Percentiles rank a stretch among this genome's conserved stretches.
These are phyloP conservation scores for Raddia distichophylla DNA, from an alignment of 176 grass and related monocot species.

Conservation along the genomic window DNA sequence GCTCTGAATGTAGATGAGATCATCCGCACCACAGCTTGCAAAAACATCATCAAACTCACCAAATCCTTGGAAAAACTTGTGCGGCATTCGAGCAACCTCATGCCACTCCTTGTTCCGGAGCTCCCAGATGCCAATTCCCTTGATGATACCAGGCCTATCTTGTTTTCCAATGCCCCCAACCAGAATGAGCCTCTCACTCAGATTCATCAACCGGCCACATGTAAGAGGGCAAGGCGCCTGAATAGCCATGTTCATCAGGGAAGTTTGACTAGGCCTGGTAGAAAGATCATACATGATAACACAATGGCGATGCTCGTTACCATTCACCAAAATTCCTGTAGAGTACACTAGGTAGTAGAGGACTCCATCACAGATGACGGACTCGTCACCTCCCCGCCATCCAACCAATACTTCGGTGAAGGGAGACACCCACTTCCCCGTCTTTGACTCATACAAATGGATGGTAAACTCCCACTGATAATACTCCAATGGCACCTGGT, in stretches of 20 bases:
- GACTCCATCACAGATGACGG: constrained; percentile 83
- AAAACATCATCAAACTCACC: constrained; percentile 89
- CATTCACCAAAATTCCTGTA: constrained; percentile 56
- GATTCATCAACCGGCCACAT: constrained; percentile 80
- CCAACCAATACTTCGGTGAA: constrained; percentile 63
- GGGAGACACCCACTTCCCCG: constrained; percentile 54
- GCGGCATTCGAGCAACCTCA: constrained; percentile 83
- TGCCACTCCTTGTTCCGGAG: constrained; percentile 66
- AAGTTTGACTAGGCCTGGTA: constrained; percentile 38
- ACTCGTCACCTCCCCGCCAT: constrained; percentile 75
- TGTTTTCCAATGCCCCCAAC: constrained; percentile 87
- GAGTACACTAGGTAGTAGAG: constrained; percentile 84
- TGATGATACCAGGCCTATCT: constrained; percentile 83
- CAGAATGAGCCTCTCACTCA: constrained; percentile 66
- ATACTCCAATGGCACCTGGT: constrained; percentile 61
- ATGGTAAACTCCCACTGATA: constrained; percentile 78
- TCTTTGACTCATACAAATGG: constrained; percentile 63
- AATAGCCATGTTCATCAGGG: constrained; percentile 70
- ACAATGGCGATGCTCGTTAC: constrained; percentile 62
- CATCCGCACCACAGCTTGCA: constrained; percentile 74
- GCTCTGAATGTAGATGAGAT: constrained; percentile 89
- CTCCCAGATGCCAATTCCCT: constrained; percentile 95
- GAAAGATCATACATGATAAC: constrained; percentile 77
- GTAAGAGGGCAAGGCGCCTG: constrained; percentile 74
- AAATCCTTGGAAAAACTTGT: constrained; percentile 91